Evolutionary conservation across 2,329 filamentous ascomycete genomes (phyloP).

Genomic region (Paecilomyces formosus): DNA sequence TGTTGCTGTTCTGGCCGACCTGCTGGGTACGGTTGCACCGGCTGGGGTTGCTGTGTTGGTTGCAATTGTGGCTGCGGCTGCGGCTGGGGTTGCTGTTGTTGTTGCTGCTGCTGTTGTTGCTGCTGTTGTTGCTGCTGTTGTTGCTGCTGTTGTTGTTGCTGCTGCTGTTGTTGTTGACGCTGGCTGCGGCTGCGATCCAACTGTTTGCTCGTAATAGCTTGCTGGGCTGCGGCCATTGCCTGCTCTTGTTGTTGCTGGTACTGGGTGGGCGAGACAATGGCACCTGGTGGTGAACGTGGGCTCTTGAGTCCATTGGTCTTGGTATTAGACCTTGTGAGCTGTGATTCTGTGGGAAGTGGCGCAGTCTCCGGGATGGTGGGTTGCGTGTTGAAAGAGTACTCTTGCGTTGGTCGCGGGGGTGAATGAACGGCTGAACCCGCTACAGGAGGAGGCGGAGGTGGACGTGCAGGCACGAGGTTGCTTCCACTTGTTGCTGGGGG

Average conservation of each 20-base stretch:
- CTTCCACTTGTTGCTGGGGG: conserved; percentile 52
- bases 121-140: conserved; percentile 27
- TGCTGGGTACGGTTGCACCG: neutral
- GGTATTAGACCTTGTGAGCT: conserved; percentile 63
- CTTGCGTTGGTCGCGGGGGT: conserved; percentile 51
- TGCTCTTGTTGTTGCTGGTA: conserved; percentile 72
- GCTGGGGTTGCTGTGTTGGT: conserved; percentile 49
- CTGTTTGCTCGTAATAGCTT: conserved; percentile 62
- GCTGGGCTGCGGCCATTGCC: conserved; percentile 70
- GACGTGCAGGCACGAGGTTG: conserved; percentile 32
- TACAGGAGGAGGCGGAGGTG: conserved; percentile 35
- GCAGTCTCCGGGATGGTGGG: conserved; percentile 48
- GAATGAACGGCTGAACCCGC: conserved; percentile 28
- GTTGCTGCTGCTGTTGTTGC: conserved; percentile 69
- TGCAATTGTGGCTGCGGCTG: no score
- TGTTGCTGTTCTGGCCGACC: conserved; percentile 13
- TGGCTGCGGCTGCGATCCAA: conserved; percentile 69
- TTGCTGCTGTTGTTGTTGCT: conserved; percentile 49
- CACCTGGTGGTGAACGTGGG: conserved; percentile 34
- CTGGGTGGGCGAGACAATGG: conserved; percentile 33
- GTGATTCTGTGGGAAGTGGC: conserved; percentile 59
- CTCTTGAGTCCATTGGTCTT: conserved; percentile 48
- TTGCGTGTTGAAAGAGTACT: conserved; percentile 38
- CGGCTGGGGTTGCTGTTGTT: conserved; percentile 40
- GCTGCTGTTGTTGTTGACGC: conserved; percentile 47